Conservation (phyloP, 768 basidiomycete genomes). For the Sarcodon aspratus region DNA sequence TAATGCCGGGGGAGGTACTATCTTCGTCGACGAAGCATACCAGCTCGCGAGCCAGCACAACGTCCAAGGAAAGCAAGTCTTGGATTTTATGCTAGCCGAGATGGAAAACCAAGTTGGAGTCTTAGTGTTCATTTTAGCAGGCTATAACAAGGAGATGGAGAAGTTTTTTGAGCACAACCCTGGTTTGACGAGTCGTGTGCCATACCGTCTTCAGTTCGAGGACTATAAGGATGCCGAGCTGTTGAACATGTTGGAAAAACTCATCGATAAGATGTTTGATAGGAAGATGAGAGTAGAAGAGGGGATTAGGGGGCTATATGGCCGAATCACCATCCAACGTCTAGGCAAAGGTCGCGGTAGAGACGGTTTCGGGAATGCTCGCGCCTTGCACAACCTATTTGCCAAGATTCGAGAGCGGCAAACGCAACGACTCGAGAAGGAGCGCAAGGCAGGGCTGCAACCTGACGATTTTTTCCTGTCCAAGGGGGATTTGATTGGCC, state of each 20-base stretch:
- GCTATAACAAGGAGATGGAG: constrained; percentile 66
- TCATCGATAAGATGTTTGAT: constrained; percentile 32
- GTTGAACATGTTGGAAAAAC: constrained; percentile 37
- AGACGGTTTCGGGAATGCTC: constrained; percentile 58
- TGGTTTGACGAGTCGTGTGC: constrained; percentile 57
- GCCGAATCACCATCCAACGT: constrained; percentile 45
- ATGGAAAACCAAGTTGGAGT: constrained; percentile 63
- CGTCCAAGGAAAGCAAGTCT: constrained; percentile 39
- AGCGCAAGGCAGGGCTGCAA: constrained; percentile 24
- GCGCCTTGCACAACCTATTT: constrained; percentile 44
- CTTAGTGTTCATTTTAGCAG: constrained; percentile 59
- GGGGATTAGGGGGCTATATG: constrained; percentile 41
- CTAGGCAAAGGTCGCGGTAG: constrained; percentile 48
- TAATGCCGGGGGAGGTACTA: constrained; percentile 45
- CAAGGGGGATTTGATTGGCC: constrained; percentile 53
- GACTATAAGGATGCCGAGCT: constrained; percentile 54
- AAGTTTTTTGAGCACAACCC: constrained; percentile 71
- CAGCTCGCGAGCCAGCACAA: constrained; percentile 43
- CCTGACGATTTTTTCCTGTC: constrained; percentile 40
- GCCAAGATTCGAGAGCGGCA: constrained; percentile 38
- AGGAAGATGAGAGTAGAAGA: constrained; percentile 42
- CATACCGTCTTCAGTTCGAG: constrained; percentile 42
- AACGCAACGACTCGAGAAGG: constrained; percentile 32
- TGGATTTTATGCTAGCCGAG: constrained; percentile 62
- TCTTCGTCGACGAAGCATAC: constrained; percentile 68